These are phyloP conservation scores for Mycena galericulata DNA, from an alignment of 768 basidiomycete species.

Conservation along the genomic window DNA sequence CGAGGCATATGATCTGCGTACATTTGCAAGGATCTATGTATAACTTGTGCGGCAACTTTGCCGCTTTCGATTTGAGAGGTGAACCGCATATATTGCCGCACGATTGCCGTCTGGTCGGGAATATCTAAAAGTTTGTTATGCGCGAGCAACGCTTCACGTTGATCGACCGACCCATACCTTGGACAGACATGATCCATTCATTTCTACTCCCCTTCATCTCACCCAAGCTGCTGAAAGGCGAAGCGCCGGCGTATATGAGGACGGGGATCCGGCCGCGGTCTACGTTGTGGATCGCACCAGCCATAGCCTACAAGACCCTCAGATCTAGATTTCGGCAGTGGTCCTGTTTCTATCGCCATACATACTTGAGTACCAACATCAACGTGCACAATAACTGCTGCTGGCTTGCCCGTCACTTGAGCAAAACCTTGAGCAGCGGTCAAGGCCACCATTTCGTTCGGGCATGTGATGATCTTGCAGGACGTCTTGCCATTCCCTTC, in stretches of 20 bases:
- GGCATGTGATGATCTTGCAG: constrained; percentile 72
- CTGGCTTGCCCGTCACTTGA: constrained; percentile 72
- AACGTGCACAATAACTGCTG: constrained; percentile 81
- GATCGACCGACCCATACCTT: no score
- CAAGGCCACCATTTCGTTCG: constrained; percentile 83
- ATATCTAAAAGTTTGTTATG: constrained; percentile 56
- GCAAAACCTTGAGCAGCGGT: constrained; percentile 80
- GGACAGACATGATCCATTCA: constrained; percentile 81
- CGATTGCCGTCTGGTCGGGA: constrained; percentile 77
- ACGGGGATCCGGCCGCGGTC: constrained; percentile 71
- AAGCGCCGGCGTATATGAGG: constrained; percentile 79
- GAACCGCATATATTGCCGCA: constrained; percentile 82
- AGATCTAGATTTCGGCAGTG: background rate
- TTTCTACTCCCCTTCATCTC: constrained; percentile 75
- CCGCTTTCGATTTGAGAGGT: constrained; percentile 70
- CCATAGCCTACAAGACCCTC: constrained; percentile 53
- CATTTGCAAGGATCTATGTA: constrained; percentile 76
- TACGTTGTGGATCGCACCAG: constrained; percentile 80
- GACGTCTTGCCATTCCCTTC: constrained; percentile 50
- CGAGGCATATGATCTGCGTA: constrained; percentile 41
- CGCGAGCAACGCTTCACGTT: no score
- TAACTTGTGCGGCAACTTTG: constrained; percentile 60
- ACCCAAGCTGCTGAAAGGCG: constrained; percentile 66
- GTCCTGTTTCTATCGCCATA: background rate
- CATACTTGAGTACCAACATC: constrained; percentile 56